Conservation (phyloP, 1,284 basidiomycete genomes). For the Athelia sp. region DNA sequence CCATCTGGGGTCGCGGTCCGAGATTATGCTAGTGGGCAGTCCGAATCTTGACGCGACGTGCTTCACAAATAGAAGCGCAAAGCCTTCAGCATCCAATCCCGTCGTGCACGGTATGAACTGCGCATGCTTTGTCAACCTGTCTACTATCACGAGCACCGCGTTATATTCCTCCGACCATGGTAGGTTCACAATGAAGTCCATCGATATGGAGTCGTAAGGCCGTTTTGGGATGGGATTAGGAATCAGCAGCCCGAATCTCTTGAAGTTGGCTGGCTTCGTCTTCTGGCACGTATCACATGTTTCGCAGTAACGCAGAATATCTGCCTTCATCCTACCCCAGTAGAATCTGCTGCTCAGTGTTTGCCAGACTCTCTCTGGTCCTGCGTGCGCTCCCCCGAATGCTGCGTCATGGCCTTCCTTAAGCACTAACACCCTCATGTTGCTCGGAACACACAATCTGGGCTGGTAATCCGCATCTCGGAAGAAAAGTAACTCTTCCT, state of each 20-base stretch:
- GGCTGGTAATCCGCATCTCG: conserved; percentile 14
- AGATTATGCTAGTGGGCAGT: conserved; percentile 18
- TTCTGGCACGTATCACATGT: conserved; percentile 36
- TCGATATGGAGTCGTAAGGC: conserved; percentile 35
- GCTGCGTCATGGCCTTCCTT: conserved; percentile 8
- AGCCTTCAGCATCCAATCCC: conserved; percentile 6
- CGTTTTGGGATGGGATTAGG: conserved; percentile 29
- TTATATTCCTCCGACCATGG: conserved; percentile 29
- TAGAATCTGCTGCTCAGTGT: conserved; percentile 17
- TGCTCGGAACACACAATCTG: conserved; percentile 15
- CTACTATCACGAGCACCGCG: conserved; percentile 31
- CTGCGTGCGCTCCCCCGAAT: conserved; percentile 8
- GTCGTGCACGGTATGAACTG: conserved; percentile 26
- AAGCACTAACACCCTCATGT: conserved; percentile 2
- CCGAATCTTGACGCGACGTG: conserved; percentile 15
- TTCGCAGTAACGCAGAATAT: conserved; percentile 18
- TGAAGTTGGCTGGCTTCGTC: conserved; percentile 23
- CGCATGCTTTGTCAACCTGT: conserved; percentile 32
- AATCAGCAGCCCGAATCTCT: conserved; percentile 27
- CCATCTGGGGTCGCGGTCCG: conserved; percentile 23
- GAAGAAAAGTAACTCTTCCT: conserved; percentile 15
- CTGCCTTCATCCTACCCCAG: conserved; percentile 26
- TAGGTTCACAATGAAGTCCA: conserved; percentile 41
- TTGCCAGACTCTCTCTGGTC: conserved; percentile 11
- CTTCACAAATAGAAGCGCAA: conserved; percentile 14